phyloP scores from a whole-genome alignment of 106 monocot species.

The Apostasia shenzhenica region DNA sequence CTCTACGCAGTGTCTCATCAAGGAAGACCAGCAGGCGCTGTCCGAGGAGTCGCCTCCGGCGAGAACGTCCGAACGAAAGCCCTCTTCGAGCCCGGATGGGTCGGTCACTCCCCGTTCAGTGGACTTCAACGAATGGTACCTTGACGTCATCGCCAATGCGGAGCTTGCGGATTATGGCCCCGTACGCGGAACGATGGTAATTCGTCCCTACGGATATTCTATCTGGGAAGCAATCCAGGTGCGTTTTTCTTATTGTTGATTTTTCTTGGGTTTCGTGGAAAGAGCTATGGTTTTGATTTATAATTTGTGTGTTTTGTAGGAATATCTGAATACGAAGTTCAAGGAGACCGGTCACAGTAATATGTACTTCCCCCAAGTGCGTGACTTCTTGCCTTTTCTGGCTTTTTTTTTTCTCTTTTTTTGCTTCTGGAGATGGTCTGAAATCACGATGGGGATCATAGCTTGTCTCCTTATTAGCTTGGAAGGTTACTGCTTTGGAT shows the following conservation, averaged over 20 bases:
- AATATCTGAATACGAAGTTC: conserved; percentile 89
- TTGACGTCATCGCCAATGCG: conserved; percentile 75
- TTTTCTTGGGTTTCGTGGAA: neutral
- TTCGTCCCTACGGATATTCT: conserved; percentile 92
- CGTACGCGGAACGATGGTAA: conserved; percentile 96
- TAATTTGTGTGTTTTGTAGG: conserved; percentile 32
- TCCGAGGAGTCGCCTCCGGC: neutral
- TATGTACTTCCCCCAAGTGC: conserved; percentile 97
- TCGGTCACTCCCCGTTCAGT: conserved; percentile 67
- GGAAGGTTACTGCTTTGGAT: too few species aligned
- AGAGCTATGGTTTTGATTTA: neutral
- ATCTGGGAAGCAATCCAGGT: conserved; percentile 97
- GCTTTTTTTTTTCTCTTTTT: neutral
- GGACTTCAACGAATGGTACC: conserved; percentile 96
- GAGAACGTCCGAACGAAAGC: conserved; percentile 10
- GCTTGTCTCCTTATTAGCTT: too few species aligned
- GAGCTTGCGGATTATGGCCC: conserved; percentile 97
- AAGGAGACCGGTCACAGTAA: conserved; percentile 95
- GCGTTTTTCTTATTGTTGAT: neutral
- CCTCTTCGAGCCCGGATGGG: conserved; percentile 18
- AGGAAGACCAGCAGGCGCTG: conserved; percentile 22
- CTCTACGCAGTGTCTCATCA: conserved; percentile 29
- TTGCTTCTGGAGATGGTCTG: too few species aligned
- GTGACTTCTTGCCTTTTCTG: conserved; percentile 3
- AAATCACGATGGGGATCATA: too few species aligned